Percentiles rank a stretch among this genome's conserved stretches.
Conservation (phyloP, 345 rosid species). For the Salix purpurea region DNA sequence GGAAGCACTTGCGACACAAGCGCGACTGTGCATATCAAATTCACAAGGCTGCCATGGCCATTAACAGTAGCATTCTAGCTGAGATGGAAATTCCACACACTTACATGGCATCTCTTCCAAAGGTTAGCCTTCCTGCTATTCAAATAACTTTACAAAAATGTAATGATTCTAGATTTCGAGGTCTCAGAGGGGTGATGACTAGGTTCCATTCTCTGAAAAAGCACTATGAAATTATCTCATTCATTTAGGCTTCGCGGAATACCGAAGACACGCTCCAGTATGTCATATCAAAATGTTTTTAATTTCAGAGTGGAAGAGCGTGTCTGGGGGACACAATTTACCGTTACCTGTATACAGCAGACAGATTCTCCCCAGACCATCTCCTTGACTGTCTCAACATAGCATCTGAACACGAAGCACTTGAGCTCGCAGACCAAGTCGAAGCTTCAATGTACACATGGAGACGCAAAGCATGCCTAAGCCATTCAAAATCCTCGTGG, state of each 20-base stretch:
- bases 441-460: conserved; percentile 93
- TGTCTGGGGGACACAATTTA: conserved; percentile 80
- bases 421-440: conserved; percentile 74
- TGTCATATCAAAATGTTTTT: not conserved
- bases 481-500: conserved; percentile 81
- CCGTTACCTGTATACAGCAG: conserved; percentile 51
- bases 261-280: not conserved
- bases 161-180: not conserved
- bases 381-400: conserved; percentile 64
- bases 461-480: conserved; percentile 77
- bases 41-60: conserved; percentile 96
- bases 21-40: conserved; percentile 76
- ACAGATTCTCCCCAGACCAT: conserved; percentile 63
- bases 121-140: conserved; percentile 41
- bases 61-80: conserved; percentile 67
- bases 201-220: not conserved
- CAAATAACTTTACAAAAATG: not conserved
- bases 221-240: not conserved
- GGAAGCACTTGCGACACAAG: conserved; percentile 59
- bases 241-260: not conserved
- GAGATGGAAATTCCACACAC: conserved; percentile 92
- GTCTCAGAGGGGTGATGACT: not conserved
- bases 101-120: conserved; percentile 78
- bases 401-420: conserved; percentile 82
- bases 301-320: conserved; percentile 66